A percentile compares a stretch with the other conserved stretches of the same genome.
Evolutionary conservation across 1,284 basidiomycete species (phyloP).

Genomic region (Pyrrhoderma noxium): DNA sequence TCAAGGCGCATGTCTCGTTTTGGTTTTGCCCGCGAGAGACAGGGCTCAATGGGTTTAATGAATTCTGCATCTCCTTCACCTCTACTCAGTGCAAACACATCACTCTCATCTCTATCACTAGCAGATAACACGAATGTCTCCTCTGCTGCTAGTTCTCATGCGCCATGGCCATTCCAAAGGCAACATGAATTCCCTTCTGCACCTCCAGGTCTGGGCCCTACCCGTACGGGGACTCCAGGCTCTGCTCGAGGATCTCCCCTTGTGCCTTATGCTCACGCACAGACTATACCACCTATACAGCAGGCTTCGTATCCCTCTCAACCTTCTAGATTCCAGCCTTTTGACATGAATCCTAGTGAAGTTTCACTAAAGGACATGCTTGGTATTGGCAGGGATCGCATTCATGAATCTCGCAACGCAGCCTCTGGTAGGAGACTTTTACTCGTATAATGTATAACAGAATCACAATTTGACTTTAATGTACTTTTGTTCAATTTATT

Average conservation of each 20-base stretch:
- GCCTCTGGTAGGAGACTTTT: slow-evolving; percentile 44
- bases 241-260: slow-evolving; percentile 42
- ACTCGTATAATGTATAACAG: slow-evolving; percentile 31
- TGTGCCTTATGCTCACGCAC: slow-evolving; percentile 38
- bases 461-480: slow-evolving; percentile 30
- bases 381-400: slow-evolving; percentile 55
- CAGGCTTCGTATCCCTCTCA: slow-evolving; percentile 32
- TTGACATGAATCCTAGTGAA: slow-evolving; percentile 55
- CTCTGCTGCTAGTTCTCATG: slow-evolving; percentile 28
- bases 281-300: slow-evolving; percentile 20
- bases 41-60: slow-evolving; percentile 42
- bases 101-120: slow-evolving; percentile 30
- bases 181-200: slow-evolving; percentile 35
- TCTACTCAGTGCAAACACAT: slow-evolving; percentile 41
- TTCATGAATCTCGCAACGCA: slow-evolving; percentile 28
- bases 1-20: slow-evolving; percentile 71
- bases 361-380: slow-evolving; percentile 69
- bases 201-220: slow-evolving; percentile 22
- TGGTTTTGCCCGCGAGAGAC: slow-evolving; percentile 72
- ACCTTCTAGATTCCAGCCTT: slow-evolving; percentile 46
- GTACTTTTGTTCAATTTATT: slow-evolving; percentile 8
- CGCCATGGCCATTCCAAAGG: slow-evolving; percentile 40
- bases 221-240: slow-evolving; percentile 29
- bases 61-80: slow-evolving; percentile 59
- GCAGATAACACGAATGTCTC: slow-evolving; percentile 37